Evolutionary conservation across 129 eudicot species (phyloP).

Genomic region (Rutidosis leptorrhynchoides): DNA sequence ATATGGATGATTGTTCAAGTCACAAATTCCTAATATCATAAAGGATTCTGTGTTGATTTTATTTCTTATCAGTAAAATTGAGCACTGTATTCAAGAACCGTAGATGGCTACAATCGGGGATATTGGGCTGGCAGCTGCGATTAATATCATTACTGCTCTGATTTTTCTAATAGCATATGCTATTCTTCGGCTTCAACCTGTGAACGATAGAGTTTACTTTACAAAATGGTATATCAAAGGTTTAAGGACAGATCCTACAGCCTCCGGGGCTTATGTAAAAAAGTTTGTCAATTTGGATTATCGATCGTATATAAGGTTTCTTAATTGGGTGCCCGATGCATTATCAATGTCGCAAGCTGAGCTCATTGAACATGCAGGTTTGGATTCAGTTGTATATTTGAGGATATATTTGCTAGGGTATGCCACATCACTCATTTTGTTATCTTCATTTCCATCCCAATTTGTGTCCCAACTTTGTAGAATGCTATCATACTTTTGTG

Average conservation of each 20-base stretch:
- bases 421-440: slow-evolving; percentile 7
- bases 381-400: slow-evolving; percentile 85
- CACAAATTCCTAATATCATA: neutral
- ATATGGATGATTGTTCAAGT: neutral
- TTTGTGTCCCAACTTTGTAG: neutral
- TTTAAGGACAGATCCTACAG: slow-evolving; percentile 56
- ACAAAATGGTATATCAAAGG: slow-evolving; percentile 88
- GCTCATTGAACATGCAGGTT: slow-evolving; percentile 85
- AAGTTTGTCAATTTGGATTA: slow-evolving; percentile 75
- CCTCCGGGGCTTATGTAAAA: slow-evolving; percentile 43
- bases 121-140: slow-evolving; percentile 70
- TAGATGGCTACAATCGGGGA: slow-evolving; percentile 78
- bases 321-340: slow-evolving; percentile 85
- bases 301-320: slow-evolving; percentile 56
- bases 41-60: neutral
- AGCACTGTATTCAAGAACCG: neutral
- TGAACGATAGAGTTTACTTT: slow-evolving; percentile 77
- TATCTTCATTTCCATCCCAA: neutral
- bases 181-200: slow-evolving; percentile 70
- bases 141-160: slow-evolving; percentile 60
- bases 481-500: neutral
- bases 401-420: slow-evolving; percentile 91
- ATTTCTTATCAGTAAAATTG: slow-evolving; percentile 12
- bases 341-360: slow-evolving; percentile 72
- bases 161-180: slow-evolving; percentile 73